These are phyloP conservation scores for Acorus gramineus DNA, from an alignment of 106 monocot genomes.

Conservation along the genomic window DNA sequence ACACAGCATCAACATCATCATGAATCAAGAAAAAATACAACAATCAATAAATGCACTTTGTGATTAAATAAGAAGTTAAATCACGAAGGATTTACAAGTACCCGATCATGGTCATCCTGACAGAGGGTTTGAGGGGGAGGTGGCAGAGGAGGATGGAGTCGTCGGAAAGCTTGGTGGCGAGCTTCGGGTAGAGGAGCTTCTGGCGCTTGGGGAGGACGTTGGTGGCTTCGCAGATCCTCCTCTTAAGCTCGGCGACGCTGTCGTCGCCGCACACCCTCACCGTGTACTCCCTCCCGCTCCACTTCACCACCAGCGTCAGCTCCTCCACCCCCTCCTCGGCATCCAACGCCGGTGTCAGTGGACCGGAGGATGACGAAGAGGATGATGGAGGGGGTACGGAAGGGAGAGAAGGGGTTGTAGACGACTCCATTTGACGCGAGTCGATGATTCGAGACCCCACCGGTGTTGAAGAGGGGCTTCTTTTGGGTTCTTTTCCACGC, in stretches of 20 bases:
- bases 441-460: too few relatives aligned
- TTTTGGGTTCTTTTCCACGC: too few relatives aligned
- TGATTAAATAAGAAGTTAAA: neutral
- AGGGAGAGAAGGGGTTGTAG: too few relatives aligned
- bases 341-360: neutral
- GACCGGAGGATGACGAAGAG: too few relatives aligned
- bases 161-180: constrained; percentile 57
- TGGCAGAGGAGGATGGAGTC: constrained; percentile 68
- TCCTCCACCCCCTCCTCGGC: constrained; percentile 51
- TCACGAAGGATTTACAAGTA: constrained; percentile 1
- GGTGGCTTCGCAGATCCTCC: constrained; percentile 85
- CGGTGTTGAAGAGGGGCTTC: too few relatives aligned
- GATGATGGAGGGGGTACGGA: too few relatives aligned
- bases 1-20: too few relatives aligned
- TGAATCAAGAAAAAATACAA: neutral
- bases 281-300: constrained; percentile 74
- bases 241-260: constrained; percentile 83
- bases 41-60: neutral
- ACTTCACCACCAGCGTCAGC: constrained; percentile 73
- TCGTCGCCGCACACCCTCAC: constrained; percentile 86
- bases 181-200: constrained; percentile 91
- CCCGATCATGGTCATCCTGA: constrained; percentile 99
- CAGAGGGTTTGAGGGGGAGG: constrained; percentile 57
- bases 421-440: too few relatives aligned
- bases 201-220: constrained; percentile 90